phyloP scores from a whole-genome alignment of 352 stramenopile species.

The Phytophthora hibernalis region DNA sequence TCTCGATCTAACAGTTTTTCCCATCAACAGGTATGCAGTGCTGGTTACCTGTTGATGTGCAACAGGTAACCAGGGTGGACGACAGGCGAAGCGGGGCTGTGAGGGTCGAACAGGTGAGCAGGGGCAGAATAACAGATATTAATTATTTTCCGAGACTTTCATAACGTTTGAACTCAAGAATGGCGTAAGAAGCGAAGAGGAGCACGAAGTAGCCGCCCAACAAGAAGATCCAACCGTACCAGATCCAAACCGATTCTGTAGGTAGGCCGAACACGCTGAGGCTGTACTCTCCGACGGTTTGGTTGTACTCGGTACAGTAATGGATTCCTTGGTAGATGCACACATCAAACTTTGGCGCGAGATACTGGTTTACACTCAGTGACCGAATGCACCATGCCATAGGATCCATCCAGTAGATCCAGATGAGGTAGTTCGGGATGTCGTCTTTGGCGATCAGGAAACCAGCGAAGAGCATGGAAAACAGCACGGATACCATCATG shows the following conservation, averaged over 20 bases:
- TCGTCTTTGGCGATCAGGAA: slow-evolving; percentile 66
- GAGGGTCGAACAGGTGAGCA: no score
- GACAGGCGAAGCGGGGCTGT: no score
- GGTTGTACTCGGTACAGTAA: slow-evolving; percentile 49
- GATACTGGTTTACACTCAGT: slow-evolving; percentile 68
- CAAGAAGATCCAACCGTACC: slow-evolving; percentile 61
- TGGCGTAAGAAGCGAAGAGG: slow-evolving; percentile 35
- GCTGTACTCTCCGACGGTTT: slow-evolving; percentile 47
- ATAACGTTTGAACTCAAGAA: slow-evolving; percentile 20
- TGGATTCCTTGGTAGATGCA: slow-evolving; percentile 54
- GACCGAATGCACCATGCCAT: slow-evolving; percentile 72
- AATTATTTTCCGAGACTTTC: slow-evolving; percentile 36
- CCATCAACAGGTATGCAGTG: no score
- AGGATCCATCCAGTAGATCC: slow-evolving; percentile 82
- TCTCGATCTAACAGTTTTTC: no score
- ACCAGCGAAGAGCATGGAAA: slow-evolving; percentile 76
- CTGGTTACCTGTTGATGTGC: no score
- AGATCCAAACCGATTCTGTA: slow-evolving; percentile 58
- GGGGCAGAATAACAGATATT: no score
- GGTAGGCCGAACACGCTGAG: slow-evolving; percentile 55
- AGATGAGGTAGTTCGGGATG: slow-evolving; percentile 69
- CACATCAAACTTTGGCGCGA: slow-evolving; percentile 39
- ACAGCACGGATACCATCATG: slow-evolving; percentile 64
- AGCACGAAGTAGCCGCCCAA: slow-evolving; percentile 41
- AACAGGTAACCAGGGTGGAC: no score